phyloP scores from a whole-genome alignment of 2,329 filamentous ascomycete species.

The Nemania serpens region DNA sequence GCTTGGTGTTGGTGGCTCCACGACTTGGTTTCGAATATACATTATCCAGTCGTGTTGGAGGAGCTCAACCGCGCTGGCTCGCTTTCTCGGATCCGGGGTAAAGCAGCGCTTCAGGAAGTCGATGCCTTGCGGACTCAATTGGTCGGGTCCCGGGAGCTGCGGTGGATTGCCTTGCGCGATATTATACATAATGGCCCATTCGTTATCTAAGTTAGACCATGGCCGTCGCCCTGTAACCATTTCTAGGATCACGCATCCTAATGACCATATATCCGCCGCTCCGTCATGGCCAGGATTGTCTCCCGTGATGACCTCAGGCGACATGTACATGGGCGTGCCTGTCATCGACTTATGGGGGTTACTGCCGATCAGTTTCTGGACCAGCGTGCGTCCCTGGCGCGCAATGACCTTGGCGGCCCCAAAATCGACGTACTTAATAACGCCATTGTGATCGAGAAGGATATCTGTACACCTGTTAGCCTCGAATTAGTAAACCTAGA shows the following conservation, averaged over 20 bases:
- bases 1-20: slow-evolving; percentile 67
- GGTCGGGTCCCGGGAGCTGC: slow-evolving; percentile 78
- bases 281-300: slow-evolving; percentile 79
- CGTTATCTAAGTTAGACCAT: slow-evolving; percentile 95
- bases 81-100: slow-evolving; percentile 75
- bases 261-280: slow-evolving; percentile 92
- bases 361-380: slow-evolving; percentile 63
- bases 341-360: slow-evolving; percentile 89
- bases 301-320: slow-evolving; percentile 95
- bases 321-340: slow-evolving; percentile 99
- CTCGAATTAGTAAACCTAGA: slow-evolving; percentile 21
- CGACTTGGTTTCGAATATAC: slow-evolving; percentile 66
- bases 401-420: slow-evolving; percentile 97
- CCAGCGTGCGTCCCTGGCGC: slow-evolving; percentile 85
- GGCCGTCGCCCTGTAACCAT: slow-evolving; percentile 95
- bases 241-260: slow-evolving; percentile 95
- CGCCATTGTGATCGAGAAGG: slow-evolving; percentile 92
- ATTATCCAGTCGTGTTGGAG: slow-evolving; percentile 92
- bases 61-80: slow-evolving; percentile 83
- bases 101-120: slow-evolving; percentile 92
- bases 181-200: slow-evolving; percentile 99
- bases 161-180: slow-evolving; percentile 96
- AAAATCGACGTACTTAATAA: slow-evolving; percentile 99
- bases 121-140: slow-evolving; percentile 81
- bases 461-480: slow-evolving; percentile 66